phyloP scores from a whole-genome alignment of 148 eudicot genomes.

The Heliamphora exappendiculata region DNA sequence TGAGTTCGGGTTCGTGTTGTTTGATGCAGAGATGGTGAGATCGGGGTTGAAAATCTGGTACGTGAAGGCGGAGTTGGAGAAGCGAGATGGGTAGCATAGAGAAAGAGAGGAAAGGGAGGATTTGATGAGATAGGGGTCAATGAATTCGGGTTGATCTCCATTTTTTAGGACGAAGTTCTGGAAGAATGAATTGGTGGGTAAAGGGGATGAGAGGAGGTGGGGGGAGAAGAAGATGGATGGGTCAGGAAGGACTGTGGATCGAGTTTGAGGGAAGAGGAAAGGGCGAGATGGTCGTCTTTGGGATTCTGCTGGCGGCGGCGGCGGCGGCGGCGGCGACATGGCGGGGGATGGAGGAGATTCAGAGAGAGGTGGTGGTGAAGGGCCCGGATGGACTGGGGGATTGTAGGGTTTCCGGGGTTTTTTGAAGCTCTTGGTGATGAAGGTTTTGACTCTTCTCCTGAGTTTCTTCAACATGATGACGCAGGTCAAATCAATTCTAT shows the following conservation, averaged over 20 bases:
- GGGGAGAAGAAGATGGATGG: conserved; percentile 65
- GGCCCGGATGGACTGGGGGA: neutral
- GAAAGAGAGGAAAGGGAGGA: conserved; percentile 59
- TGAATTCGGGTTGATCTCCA: conserved; percentile 87
- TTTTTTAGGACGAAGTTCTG: conserved; percentile 81
- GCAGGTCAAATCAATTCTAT: neutral
- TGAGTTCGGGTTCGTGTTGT: conserved; percentile 21
- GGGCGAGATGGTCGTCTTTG: conserved; percentile 18
- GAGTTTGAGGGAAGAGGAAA: conserved; percentile 45
- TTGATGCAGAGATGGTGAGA: conserved; percentile 45
- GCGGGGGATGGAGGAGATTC: conserved; percentile 12
- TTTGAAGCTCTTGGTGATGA: conserved; percentile 7
- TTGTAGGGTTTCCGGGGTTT: neutral
- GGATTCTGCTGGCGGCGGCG: conserved; percentile 5
- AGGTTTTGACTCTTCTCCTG: neutral
- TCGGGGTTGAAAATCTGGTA: conserved; percentile 68
- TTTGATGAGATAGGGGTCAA: conserved; percentile 73
- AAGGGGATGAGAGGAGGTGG: conserved; percentile 44
- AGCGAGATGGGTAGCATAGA: conserved; percentile 60
- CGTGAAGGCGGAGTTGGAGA: conserved; percentile 41
- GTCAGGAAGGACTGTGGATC: conserved; percentile 67
- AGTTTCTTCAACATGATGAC: neutral
- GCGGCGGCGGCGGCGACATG: conserved; percentile 6
- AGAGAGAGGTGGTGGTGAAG: conserved; percentile 1
- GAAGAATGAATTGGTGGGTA: conserved; percentile 90